These are phyloP conservation scores for Orychophragmus violaceus DNA, from an alignment of 345 rosid genomes.

Conservation along the genomic window DNA sequence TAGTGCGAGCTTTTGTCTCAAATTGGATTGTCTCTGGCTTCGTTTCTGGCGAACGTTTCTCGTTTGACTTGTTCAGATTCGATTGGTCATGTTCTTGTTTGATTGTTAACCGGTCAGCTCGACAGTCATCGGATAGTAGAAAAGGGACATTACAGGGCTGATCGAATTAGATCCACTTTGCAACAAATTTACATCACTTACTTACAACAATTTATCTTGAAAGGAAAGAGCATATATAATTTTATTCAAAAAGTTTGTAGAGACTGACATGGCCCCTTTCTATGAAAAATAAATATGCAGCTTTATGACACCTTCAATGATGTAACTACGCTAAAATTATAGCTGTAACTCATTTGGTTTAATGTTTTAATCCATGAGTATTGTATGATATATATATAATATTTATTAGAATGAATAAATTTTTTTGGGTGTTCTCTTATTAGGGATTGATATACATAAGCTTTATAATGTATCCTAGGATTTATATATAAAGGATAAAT, in stretches of 20 bases:
- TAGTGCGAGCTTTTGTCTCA: too few species aligned
- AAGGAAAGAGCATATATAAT: slow-evolving; percentile 41
- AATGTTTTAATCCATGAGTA: not conserved
- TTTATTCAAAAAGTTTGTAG: slow-evolving; percentile 25
- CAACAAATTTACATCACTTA: slow-evolving; percentile 20
- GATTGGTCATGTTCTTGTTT: too few species aligned
- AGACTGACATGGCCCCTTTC: slow-evolving; percentile 20
- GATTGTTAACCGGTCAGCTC: too few species aligned
- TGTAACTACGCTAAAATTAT: not conserved
- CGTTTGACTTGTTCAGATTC: too few species aligned
- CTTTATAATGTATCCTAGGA: too few species aligned
- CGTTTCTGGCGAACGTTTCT: too few species aligned
- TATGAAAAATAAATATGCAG: slow-evolving; percentile 12
- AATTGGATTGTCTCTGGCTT: too few species aligned
- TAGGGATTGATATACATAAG: too few species aligned
- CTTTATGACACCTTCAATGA: not conserved
- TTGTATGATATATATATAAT: not conserved
- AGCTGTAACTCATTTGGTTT: not conserved
- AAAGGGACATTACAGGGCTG: too few species aligned
- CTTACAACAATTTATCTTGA: slow-evolving; percentile 43
- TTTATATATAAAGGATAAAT: too few species aligned
- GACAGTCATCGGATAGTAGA: too few species aligned
- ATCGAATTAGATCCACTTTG: slow-evolving; percentile 46
- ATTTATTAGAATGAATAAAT: not conserved
- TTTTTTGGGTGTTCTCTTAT: too few species aligned